Base-by-base conservation (phyloP, 768 basidiomycete genomes). In the Boletus coccyginus region DNA sequence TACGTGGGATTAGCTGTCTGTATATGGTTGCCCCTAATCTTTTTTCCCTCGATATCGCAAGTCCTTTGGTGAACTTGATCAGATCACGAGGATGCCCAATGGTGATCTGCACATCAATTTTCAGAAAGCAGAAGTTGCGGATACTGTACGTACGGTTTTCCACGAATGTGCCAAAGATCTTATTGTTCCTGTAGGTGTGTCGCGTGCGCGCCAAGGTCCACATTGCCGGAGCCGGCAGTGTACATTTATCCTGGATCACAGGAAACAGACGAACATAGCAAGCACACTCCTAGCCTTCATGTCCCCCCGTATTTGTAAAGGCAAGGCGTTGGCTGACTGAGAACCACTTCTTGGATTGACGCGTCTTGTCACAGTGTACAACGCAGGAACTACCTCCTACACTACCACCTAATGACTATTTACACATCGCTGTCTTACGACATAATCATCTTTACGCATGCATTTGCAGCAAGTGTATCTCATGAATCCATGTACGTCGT, bases 101-200 rank as follows among this genome's bases (percentile, higher is more conserved):
- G 87, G 86, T 43, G 89, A 92, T 70, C 72, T 91, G n/a, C 84
- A 89, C 63, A 78, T 92, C 47, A 83, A 86, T 63, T 92, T 90
- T 64, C 79, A 82, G 46, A 83, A 81, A 51, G 78, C 85, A 48
- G 89, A 91, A 55, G 89, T 92, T 11, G 90, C 90, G 21, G 90
- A 91, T 59, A 91, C 87, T 8, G 90, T 90, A 66, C 29, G 85
- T 76, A 49, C 12, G 2, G 10, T 51, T 32, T 52, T 44, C 31
- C 7, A 13, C 1, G 16, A 3, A 24, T 19, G 12, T 19, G 7
- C 36, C 13, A 13, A 5, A 16, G 39, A 39, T 62, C 62, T 62
- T 54, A 65, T 24, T 16, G 31, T 55, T 33, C 33, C 41, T 50
- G 10, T 56, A 90, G 88, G 88, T 90, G 3, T 92, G 89, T 66